These are phyloP conservation scores for Nigrospora sphaerica DNA, from an alignment of 2,329 filamentous ascomycete genomes.

Conservation along the genomic window DNA sequence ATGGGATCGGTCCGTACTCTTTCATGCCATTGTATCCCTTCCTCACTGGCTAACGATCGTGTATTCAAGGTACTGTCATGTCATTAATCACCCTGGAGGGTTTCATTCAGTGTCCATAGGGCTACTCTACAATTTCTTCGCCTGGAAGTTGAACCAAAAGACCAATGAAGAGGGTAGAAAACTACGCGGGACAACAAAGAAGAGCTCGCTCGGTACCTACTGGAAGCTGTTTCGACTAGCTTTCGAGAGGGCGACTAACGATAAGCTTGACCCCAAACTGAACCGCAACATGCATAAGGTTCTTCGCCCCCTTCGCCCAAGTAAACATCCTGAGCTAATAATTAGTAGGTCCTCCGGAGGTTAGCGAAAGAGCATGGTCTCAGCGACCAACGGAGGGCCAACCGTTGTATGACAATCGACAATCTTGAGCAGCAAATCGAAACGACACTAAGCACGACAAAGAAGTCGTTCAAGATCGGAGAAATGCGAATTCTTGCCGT, in stretches of 20 bases:
- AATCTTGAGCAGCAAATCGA: slow-evolving; percentile 15
- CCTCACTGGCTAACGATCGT: background rate
- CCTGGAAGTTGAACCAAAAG: slow-evolving; percentile 10
- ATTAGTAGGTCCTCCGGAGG: slow-evolving; percentile 11
- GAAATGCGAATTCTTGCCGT: slow-evolving; percentile 13
- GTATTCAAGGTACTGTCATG: background rate
- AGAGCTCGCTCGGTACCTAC: slow-evolving; percentile 15
- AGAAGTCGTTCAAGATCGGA: slow-evolving; percentile 15
- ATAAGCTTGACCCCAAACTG: slow-evolving; percentile 9
- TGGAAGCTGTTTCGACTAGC: slow-evolving; percentile 20
- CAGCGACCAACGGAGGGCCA: slow-evolving; percentile 8
- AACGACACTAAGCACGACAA: slow-evolving; percentile 16
- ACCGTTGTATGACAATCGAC: slow-evolving; percentile 15
- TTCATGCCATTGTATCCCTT: background rate
- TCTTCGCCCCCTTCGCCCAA: background rate
- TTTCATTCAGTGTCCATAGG: slow-evolving; percentile 1
- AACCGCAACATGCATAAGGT: slow-evolving; percentile 10
- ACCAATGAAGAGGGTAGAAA: slow-evolving; percentile 6
- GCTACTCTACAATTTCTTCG: slow-evolving; percentile 9
- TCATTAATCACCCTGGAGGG: background rate
- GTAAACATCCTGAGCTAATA: no score
- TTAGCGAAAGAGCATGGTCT: slow-evolving; percentile 13
- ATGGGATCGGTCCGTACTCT: slow-evolving; percentile 6
- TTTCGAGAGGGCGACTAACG: slow-evolving; percentile 10
- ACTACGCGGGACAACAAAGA: slow-evolving; percentile 8